Percentiles rank a stretch among this genome's conserved stretches.
phyloP scores from a whole-genome alignment of 495 filamentous ascomycete genomes.

The Lasiosphaeris hirsuta region DNA sequence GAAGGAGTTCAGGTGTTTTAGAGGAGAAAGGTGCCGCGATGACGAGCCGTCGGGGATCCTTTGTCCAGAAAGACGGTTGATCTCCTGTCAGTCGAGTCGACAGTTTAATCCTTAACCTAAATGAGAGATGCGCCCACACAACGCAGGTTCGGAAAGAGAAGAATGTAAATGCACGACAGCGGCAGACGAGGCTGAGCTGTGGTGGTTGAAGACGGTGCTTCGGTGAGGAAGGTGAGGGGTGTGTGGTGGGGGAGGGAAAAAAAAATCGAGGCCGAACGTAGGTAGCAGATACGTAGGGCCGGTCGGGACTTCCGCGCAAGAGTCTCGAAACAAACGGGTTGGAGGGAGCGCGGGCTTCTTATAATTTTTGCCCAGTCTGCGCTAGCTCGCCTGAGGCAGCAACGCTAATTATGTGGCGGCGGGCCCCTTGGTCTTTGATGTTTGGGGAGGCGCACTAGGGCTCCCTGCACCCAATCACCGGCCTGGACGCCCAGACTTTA shows the following conservation, averaged over 20 bases:
- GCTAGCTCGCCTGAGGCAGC: constrained; percentile 31
- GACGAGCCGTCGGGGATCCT: constrained; percentile 24
- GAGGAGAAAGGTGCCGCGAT: constrained; percentile 28
- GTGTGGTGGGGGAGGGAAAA: constrained; percentile 34
- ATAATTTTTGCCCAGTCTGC: constrained; percentile 41
- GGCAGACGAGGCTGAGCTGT: constrained; percentile 32
- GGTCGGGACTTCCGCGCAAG: constrained; percentile 49
- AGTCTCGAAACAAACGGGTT: constrained; percentile 39
- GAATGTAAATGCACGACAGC: constrained; percentile 29
- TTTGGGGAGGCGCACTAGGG: constrained; percentile 23
- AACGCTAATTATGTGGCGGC: constrained; percentile 30
- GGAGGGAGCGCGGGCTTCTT: constrained; percentile 46
- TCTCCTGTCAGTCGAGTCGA: constrained; percentile 29
- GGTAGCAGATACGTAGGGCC: constrained; percentile 41
- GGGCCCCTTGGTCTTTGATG: constrained; percentile 27
- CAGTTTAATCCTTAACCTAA: constrained; percentile 34
- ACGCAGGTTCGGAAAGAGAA: constrained; percentile 22
- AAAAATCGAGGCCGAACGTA: constrained; percentile 37
- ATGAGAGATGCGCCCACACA: constrained; percentile 40
- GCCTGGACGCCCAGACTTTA: constrained; percentile 19
- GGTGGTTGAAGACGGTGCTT: constrained; percentile 24
- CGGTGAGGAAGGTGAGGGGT: constrained; percentile 26
- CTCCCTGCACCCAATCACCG: constrained; percentile 25
- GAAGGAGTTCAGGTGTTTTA: constrained; percentile 30
- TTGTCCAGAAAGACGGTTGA: constrained; percentile 32